Evolutionary conservation across 345 rosid species (phyloP).

Genomic region (Bruguiera sexangula): DNA sequence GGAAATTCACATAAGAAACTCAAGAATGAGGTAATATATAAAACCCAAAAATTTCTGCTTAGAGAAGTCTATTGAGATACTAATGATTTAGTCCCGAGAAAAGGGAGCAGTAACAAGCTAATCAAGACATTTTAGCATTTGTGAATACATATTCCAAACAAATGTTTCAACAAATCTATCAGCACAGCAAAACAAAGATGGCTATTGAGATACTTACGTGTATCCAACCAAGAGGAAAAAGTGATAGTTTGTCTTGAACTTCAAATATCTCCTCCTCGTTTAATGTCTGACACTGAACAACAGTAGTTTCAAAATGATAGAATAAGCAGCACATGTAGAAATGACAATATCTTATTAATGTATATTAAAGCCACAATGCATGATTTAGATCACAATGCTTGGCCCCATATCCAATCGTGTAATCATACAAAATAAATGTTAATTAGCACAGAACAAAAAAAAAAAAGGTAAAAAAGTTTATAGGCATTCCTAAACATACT

Average conservation of each 20-base stretch:
- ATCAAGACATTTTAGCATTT: no score
- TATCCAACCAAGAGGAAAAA: constrained; percentile 95
- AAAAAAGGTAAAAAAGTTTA: no score
- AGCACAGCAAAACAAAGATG: not conserved
- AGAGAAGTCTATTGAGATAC: not conserved
- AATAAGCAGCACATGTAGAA: not conserved
- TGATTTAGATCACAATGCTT: no score
- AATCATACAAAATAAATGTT: no score
- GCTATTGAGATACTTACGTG: constrained; percentile 53
- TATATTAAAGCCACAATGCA: no score
- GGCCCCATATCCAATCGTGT: no score
- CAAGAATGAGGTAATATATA: not conserved
- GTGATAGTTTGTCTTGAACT: constrained; percentile 75
- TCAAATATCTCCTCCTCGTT: constrained; percentile 96
- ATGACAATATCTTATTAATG: not conserved
- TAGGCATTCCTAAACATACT: no score
- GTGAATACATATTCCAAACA: not conserved
- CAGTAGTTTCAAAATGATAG: constrained; percentile 5
- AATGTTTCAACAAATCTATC: not conserved
- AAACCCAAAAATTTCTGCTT: not conserved
- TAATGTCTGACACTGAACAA: constrained; percentile 71
- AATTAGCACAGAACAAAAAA: no score
- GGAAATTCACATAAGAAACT: constrained; percentile 35
- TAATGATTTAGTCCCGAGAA: not conserved
- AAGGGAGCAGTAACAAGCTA: no score